phyloP scores from a whole-genome alignment of 805 yeast genomes.

The Lachancea dasiensis region DNA sequence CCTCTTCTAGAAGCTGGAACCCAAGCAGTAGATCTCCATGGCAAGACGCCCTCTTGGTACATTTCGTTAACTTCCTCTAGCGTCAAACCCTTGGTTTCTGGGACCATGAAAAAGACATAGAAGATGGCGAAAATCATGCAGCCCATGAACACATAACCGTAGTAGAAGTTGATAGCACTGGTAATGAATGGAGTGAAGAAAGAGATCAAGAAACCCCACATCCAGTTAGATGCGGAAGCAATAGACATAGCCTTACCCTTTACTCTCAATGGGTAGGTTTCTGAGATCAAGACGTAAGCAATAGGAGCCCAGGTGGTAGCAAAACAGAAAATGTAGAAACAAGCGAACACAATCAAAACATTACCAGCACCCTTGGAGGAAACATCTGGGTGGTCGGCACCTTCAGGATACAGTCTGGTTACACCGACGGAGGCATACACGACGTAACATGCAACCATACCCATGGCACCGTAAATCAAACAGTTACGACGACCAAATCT shows the following conservation, averaged over 20 bases:
- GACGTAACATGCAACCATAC: conserved; percentile 41
- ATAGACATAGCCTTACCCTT: conserved; percentile 54
- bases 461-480: conserved; percentile 41
- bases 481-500: conserved; percentile 47
- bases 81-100: conserved; percentile 75
- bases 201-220: conserved; percentile 65
- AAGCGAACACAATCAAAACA: conserved; percentile 63
- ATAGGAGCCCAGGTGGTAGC: conserved; percentile 79
- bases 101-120: conserved; percentile 67
- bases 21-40: conserved; percentile 48
- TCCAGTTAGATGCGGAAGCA: conserved; percentile 60
- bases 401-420: conserved; percentile 36
- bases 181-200: conserved; percentile 74
- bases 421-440: conserved; percentile 58
- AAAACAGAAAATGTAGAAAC: conserved; percentile 67
- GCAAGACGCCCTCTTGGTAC: conserved; percentile 38
- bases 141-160: conserved; percentile 62
- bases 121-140: conserved; percentile 52
- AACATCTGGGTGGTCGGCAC: conserved; percentile 30
- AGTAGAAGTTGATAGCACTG: conserved; percentile 57
- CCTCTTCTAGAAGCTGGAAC: conserved; percentile 42
- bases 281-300: conserved; percentile 61
- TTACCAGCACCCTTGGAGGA: conserved; percentile 53
- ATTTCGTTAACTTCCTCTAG: conserved; percentile 77
- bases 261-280: conserved; percentile 67